A percentile compares a stretch with the other conserved stretches of the same genome.
Evolutionary conservation across 2,329 filamentous ascomycete genomes (phyloP).

Genomic region (Nemania diffusa): DNA sequence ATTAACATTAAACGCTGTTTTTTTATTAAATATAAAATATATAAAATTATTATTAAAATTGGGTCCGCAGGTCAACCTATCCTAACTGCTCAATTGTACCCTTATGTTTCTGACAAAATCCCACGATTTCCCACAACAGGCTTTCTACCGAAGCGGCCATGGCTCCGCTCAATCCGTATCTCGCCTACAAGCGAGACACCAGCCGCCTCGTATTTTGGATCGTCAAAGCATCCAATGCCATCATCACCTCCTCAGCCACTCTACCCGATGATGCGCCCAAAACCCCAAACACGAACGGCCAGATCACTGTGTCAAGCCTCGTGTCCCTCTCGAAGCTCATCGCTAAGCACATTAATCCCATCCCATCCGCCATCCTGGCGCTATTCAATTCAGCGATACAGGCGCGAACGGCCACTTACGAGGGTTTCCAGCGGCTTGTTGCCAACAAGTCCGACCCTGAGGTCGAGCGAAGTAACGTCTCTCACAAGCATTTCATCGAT

Average conservation of each 20-base stretch:
- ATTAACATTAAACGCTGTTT: too few species aligned
- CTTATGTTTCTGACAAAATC: too few species aligned
- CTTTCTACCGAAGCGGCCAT: slow-evolving; percentile 4
- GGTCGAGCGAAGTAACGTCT: slow-evolving; percentile 52
- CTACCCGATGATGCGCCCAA: slow-evolving; percentile 29
- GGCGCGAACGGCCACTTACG: slow-evolving; percentile 47
- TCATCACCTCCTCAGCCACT: slow-evolving; percentile 45
- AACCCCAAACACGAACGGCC: slow-evolving; percentile 52
- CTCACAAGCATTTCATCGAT: slow-evolving; percentile 58
- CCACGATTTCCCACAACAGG: neutral
- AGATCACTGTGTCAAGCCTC: slow-evolving; percentile 52
- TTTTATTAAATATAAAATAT: too few species aligned
- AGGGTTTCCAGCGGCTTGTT: slow-evolving; percentile 49
- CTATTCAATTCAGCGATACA: slow-evolving; percentile 55
- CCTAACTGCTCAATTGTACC: too few species aligned
- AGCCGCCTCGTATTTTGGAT: slow-evolving; percentile 51
- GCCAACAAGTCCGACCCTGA: slow-evolving; percentile 50
- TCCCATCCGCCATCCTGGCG: slow-evolving; percentile 50
- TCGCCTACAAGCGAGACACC: slow-evolving; percentile 25
- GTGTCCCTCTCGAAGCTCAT: slow-evolving; percentile 55
- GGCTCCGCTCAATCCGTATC: slow-evolving; percentile 16
- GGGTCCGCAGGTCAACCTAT: too few species aligned
- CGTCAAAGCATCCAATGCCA: slow-evolving; percentile 52
- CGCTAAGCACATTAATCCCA: slow-evolving; percentile 47
- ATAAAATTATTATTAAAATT: too few species aligned